Evolutionary conservation across 805 yeast species (phyloP).

Genomic region (Cyberlindnera samutprakarnensis): DNA sequence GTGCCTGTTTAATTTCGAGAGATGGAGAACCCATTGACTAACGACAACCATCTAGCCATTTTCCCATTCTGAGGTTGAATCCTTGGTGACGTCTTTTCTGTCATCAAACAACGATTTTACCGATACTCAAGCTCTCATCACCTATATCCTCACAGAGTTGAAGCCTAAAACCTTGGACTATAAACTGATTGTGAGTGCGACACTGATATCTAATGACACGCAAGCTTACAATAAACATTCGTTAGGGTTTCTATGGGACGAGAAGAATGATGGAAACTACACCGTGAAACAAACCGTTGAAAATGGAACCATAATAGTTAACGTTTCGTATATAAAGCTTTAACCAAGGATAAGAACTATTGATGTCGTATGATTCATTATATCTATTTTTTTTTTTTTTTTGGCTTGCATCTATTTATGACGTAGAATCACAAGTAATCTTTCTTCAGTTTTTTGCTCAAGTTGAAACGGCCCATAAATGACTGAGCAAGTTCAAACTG

Average conservation of each 20-base stretch:
- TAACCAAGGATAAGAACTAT: no score
- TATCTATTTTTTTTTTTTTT: no score
- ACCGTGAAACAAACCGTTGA: slow-evolving; percentile 1
- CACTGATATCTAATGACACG: background rate
- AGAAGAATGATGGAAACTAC: slow-evolving; percentile 9
- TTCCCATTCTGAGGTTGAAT: slow-evolving; percentile 4
- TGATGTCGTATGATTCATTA: no score
- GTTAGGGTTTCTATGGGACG: slow-evolving; percentile 8
- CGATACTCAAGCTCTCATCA: slow-evolving; percentile 2
- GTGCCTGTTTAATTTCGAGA: no score
- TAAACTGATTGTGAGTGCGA: slow-evolving; percentile 5
- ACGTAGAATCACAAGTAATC: slow-evolving; percentile 5
- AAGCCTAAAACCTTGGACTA: slow-evolving; percentile 4
- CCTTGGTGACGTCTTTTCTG: slow-evolving; percentile 2
- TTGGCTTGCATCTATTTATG: background rate
- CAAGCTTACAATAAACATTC: slow-evolving; percentile 1
- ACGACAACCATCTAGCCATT: slow-evolving; percentile 7
- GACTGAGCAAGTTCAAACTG: slow-evolving; percentile 6
- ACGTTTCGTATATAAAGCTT: slow-evolving; percentile 6
- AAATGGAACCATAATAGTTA: slow-evolving; percentile 4
- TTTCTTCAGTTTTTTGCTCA: slow-evolving; percentile 9
- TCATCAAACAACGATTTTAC: slow-evolving; percentile 1
- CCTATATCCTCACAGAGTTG: slow-evolving; percentile 3
- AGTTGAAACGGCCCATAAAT: slow-evolving; percentile 12
- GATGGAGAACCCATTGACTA: no score